Conservation (phyloP, 257 asterid species). For the Penstemon eatonii region DNA sequence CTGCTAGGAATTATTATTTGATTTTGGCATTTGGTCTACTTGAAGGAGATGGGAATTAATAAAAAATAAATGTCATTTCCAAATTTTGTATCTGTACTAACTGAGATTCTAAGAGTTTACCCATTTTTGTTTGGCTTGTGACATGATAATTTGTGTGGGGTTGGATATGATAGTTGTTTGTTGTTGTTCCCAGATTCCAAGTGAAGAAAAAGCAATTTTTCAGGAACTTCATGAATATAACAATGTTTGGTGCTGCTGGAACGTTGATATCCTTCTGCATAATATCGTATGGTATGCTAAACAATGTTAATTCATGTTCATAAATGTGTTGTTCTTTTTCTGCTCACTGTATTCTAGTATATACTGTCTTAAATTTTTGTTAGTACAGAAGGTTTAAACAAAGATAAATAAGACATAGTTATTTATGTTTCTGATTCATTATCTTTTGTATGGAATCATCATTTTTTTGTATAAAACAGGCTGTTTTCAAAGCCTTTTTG, state of each 20-base stretch:
- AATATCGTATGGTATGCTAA: slow-evolving; percentile 57
- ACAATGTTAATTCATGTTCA: neutral
- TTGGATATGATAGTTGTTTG: neutral
- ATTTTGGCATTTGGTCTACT: neutral
- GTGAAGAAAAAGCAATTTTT: slow-evolving; percentile 78
- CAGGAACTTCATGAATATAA: slow-evolving; percentile 56
- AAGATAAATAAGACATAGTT: neutral
- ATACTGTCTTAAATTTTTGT: no score
- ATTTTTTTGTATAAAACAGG: neutral
- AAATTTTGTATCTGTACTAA: neutral
- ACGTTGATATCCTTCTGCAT: slow-evolving; percentile 70
- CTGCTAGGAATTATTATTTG: neutral
- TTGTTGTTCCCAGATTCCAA: slow-evolving; percentile 53
- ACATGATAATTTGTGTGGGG: neutral
- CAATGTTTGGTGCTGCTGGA: slow-evolving; percentile 73
- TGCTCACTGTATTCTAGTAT: neutral
- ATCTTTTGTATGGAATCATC: neutral
- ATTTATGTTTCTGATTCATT: neutral
- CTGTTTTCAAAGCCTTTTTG: neutral
- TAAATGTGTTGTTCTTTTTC: neutral
- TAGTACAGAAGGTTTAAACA: no score
- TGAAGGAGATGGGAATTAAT: neutral
- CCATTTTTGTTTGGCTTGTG: neutral
- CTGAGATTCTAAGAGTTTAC: neutral
- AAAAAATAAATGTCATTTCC: neutral